Evolutionary conservation across 2,329 filamentous ascomycete species (phyloP).

Genomic region (Monilinia laxa): DNA sequence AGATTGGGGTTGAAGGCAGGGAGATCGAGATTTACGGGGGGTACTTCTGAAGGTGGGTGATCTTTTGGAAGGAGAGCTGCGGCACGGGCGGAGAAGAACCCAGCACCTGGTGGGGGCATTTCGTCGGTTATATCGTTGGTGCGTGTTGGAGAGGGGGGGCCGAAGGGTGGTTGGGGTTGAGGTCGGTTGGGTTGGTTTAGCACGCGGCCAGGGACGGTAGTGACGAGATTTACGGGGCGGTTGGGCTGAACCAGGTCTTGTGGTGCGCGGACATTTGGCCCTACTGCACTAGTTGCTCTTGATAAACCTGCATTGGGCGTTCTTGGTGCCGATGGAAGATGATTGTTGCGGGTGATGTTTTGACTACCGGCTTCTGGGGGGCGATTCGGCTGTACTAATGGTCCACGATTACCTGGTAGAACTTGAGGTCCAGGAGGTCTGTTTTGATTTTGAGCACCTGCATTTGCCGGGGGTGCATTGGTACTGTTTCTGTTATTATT

Average conservation of each 20-base stretch:
- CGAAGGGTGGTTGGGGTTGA: constrained; percentile 14
- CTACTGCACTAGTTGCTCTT: constrained; percentile 33
- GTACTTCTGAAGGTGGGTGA: constrained; percentile 27
- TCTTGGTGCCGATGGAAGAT: constrained; percentile 35
- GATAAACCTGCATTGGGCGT: constrained; percentile 38
- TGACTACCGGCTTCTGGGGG: constrained; percentile 29
- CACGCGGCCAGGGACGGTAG: constrained; percentile 30
- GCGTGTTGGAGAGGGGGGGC: constrained; percentile 33
- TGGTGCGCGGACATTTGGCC: constrained; percentile 28
- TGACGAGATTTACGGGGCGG: constrained; percentile 26
- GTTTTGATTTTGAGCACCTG: constrained; percentile 33
- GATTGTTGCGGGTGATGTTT: constrained; percentile 24
- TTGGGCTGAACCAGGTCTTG: constrained; percentile 27
- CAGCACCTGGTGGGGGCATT: constrained; percentile 40
- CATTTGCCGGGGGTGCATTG: constrained; percentile 21
- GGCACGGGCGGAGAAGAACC: constrained; percentile 71
- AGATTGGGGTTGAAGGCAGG: constrained; percentile 70
- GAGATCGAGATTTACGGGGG: constrained; percentile 46
- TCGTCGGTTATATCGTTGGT: constrained; percentile 26
- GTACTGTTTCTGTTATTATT: constrained; percentile 29
- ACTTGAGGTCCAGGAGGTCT: constrained; percentile 32
- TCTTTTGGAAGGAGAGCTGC: constrained; percentile 55
- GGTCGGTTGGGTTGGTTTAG: constrained; percentile 40
- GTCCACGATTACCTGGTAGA: constrained; percentile 24
- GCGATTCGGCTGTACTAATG: constrained; percentile 36